phyloP scores from a whole-genome alignment of 305 asterid genomes.

The Salvia sclarea region DNA sequence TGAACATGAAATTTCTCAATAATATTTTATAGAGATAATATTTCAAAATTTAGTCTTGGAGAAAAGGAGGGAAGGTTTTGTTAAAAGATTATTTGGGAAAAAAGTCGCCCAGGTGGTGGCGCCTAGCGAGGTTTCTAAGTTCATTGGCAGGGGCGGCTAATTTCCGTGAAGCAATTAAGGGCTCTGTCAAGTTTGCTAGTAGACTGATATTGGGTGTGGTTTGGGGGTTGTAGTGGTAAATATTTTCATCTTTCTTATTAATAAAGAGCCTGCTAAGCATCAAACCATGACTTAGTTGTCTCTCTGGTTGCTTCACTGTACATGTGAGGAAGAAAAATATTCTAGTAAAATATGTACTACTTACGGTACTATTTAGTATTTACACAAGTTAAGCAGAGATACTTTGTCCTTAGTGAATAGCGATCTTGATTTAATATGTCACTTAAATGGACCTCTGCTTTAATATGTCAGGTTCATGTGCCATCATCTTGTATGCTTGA shows the following conservation, averaged over 20 bases:
- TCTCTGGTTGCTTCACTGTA: conserved; percentile 7
- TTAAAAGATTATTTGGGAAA: background rate
- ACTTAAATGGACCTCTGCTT: conserved; percentile 17
- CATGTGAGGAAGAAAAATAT: conserved; percentile 8
- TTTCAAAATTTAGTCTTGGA: background rate
- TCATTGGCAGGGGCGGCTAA: background rate
- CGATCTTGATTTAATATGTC: conserved; percentile 24
- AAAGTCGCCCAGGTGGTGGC: background rate
- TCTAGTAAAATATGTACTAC: background rate
- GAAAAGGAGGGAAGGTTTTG: background rate
- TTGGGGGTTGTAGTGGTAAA: conserved; percentile 3
- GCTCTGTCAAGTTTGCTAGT: background rate
- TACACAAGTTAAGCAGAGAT: background rate
- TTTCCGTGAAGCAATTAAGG: background rate
- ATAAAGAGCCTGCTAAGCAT: background rate
- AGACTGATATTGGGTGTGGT: background rate
- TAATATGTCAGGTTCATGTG: conserved; percentile 83
- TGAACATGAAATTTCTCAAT: background rate
- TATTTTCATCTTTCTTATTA: background rate
- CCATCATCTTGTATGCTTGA: conserved; percentile 98
- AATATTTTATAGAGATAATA: background rate
- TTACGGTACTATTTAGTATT: background rate
- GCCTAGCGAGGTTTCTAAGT: background rate
- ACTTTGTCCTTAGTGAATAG: conserved; percentile 12
- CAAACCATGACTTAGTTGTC: background rate